Evolutionary conservation across 2,329 filamentous ascomycete species (phyloP), one percentile per base, ranked within the genome.

Genomic region (Aschersonia sp.): DNA sequence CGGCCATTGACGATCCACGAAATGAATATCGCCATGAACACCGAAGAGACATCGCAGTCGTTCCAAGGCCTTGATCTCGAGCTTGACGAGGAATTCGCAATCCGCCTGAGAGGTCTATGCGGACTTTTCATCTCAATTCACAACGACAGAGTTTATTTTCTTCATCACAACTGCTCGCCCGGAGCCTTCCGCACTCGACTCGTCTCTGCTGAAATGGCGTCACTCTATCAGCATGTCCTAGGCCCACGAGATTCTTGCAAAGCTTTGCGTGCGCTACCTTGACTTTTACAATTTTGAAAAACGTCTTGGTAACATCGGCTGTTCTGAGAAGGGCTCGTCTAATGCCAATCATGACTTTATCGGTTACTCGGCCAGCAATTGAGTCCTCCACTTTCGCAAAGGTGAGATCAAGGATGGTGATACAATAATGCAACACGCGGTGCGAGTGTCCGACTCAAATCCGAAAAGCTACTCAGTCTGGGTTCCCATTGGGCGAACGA

Each of bases 51-150:
- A 43, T 9, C 5, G 29, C 6, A 43, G 9, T 29, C 14, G 9
- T 10, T 31, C 9, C 8, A 6, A 10, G 42, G 32, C 29, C 42
- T 43, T 31, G 42, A 43, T 29, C 30, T 30, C 2, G 42, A 43
- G 30, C 5, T 9, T 8, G 42, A 43, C 5, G 29, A 49, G 1
- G 49, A 56, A 14, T 58, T 62, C 33, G 46, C 50, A 30, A 5
- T 0, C 1, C 47, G 51, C 31, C 50, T 61, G 1, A 47, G 58
- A 50, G 45, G 46, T 1, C 56, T 30, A 52, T 62, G 56, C 46
- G 56, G 60, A 5, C 48, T 63, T 2, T 63, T 63, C 39, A 43
- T 63, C 30, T 56, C 54, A 5, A 48, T 61, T 9, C 10, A 63
- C 35, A 43, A 57, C 9, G 53, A 47, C n/a, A 58, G 45, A 8